Conservation (phyloP, 2,329 filamentous ascomycete genomes). For the Trichoderma citrinoviride region DNA sequence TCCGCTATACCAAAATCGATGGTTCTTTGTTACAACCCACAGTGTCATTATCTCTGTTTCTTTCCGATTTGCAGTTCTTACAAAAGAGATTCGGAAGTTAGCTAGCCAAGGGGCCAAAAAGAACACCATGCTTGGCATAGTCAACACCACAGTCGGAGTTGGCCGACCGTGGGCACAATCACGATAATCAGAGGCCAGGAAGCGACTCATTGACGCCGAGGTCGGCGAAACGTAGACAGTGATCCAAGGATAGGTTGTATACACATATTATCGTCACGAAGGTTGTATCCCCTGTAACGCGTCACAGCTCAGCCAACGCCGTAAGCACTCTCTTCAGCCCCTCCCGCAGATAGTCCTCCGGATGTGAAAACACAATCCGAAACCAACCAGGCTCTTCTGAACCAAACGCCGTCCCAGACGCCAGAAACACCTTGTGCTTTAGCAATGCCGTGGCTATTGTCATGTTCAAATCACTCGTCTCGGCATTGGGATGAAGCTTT, state of each 20-base stretch:
- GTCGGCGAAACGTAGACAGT: no score
- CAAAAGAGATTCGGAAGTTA: no score
- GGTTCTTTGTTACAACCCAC: neutral
- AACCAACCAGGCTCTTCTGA: slow-evolving; percentile 40
- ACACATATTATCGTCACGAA: neutral
- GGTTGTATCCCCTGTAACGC: neutral
- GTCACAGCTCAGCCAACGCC: neutral
- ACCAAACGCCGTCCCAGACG: slow-evolving; percentile 37
- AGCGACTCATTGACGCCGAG: no score
- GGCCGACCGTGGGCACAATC: no score
- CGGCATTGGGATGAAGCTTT: slow-evolving; percentile 23
- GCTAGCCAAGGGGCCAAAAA: no score
- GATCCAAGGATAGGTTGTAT: no score
- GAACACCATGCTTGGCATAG: no score
- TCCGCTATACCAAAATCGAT: slow-evolving; percentile 7
- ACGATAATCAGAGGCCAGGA: no score
- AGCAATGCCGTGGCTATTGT: slow-evolving; percentile 31
- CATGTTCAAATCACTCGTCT: slow-evolving; percentile 27
- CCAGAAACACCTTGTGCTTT: slow-evolving; percentile 35
- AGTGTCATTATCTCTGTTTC: neutral
- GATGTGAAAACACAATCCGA: slow-evolving; percentile 40
- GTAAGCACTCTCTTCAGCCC: slow-evolving; percentile 21
- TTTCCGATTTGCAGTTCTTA: no score
- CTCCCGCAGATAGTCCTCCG: slow-evolving; percentile 31
- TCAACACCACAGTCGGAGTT: no score